These are phyloP conservation scores for Saitozyma podzolica DNA, from an alignment of 768 basidiomycete genomes.

Conservation along the genomic window DNA sequence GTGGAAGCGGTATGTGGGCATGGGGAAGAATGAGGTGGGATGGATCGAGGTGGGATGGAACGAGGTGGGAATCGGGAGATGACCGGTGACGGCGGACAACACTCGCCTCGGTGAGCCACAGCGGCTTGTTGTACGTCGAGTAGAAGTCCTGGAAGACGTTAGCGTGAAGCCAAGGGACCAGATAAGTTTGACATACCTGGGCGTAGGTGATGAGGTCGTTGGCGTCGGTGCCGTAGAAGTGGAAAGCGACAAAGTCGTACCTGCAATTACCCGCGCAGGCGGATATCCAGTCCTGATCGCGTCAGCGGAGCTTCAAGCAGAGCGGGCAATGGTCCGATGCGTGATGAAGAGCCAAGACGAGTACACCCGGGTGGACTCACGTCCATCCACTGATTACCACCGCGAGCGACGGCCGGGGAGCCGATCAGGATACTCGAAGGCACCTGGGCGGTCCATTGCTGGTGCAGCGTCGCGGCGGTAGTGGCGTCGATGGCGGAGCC, in stretches of 20 bases:
- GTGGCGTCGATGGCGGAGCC: conserved; percentile 27
- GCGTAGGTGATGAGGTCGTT: conserved; percentile 25
- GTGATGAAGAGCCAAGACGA: no score
- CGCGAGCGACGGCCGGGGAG: conserved; percentile 38
- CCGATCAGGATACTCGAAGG: conserved; percentile 30
- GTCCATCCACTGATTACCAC: conserved; percentile 33
- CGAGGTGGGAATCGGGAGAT: no score
- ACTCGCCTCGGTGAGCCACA: conserved; percentile 33
- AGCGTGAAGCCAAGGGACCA: conserved; percentile 13
- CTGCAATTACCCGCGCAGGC: conserved; percentile 42
- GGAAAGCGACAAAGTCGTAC: conserved; percentile 45
- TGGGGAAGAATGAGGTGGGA: not conserved
- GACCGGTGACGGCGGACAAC: no score
- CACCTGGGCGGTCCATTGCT: conserved; percentile 29
- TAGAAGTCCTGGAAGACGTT: conserved; percentile 15
- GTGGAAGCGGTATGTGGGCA: not conserved
- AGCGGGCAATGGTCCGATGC: not conserved
- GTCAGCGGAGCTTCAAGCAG: not conserved
- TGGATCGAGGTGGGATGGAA: no score
- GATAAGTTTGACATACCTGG: conserved; percentile 9
- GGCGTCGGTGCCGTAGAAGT: conserved; percentile 43
- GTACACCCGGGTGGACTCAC: conserved; percentile 20
- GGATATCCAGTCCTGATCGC: conserved; percentile 29
- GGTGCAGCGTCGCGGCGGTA: conserved; percentile 25
- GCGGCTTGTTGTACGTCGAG: conserved; percentile 23